phyloP scores from a whole-genome alignment of 805 yeast species.

The Starmera amethionina region DNA sequence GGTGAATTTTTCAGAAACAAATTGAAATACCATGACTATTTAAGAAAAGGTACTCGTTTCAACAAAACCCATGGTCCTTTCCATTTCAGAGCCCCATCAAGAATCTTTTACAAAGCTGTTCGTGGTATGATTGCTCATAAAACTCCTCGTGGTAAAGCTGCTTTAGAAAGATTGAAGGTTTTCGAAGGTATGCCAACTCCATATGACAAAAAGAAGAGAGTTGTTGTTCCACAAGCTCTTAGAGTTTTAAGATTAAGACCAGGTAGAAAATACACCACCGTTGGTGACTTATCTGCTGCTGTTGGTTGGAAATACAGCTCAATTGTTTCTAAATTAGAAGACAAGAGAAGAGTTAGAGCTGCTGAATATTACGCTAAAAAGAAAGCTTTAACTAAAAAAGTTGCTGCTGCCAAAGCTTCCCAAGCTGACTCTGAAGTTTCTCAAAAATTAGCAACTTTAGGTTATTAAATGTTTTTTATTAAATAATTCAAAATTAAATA shows the following conservation, averaged over 20 bases:
- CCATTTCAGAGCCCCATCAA: conserved; percentile 99
- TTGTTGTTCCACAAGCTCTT: conserved; percentile 99
- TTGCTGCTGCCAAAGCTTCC: conserved; percentile 75
- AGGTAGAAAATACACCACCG: conserved; percentile 99
- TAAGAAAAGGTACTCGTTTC: conserved; percentile 98
- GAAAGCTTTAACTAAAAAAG: conserved; percentile 92
- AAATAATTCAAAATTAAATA: too few relatives aligned
- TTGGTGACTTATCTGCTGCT: conserved; percentile 90
- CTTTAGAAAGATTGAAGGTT: conserved; percentile 98
- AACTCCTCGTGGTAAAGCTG: conserved; percentile 99
- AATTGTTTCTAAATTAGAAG: conserved; percentile 94
- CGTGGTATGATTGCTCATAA: conserved; percentile 99
- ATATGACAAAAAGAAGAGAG: conserved; percentile 99
- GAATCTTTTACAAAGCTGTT: conserved; percentile 99
- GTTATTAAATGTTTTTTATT: conserved; percentile 59
- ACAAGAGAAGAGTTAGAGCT: conserved; percentile 97
- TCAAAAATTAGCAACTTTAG: conserved; percentile 89
- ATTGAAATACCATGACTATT: conserved; percentile 99
- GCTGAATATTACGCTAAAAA: conserved; percentile 99
- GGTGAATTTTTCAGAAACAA: conserved; percentile 99
- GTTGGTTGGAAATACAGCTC: conserved; percentile 99
- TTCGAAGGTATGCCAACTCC: conserved; percentile 99
- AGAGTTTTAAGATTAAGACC: conserved; percentile 98
- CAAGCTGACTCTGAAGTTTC: conserved; percentile 88
- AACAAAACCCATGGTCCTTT: conserved; percentile 99